Conservation (phyloP, 371 early-diverging fungal species). For the Sanchytrium tribonematis region DNA sequence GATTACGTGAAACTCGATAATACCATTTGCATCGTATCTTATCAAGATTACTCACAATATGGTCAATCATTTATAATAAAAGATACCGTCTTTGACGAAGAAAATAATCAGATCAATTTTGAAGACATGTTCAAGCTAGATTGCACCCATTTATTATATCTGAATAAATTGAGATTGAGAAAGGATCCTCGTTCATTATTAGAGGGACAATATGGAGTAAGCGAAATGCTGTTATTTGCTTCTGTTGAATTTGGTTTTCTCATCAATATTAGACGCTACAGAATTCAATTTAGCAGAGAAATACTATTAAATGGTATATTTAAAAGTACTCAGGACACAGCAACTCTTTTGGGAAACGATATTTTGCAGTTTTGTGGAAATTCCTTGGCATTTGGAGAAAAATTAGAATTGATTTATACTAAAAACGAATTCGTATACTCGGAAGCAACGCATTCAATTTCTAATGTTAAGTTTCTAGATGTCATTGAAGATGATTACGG, state of each 20-base stretch:
- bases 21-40: background rate
- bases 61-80: background rate
- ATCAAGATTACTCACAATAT: background rate
- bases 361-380: background rate
- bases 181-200: background rate
- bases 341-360: background rate
- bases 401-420: background rate
- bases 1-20: too few relatives aligned
- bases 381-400: background rate
- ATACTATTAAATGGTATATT: background rate
- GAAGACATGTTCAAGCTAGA: background rate
- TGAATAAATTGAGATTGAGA: background rate
- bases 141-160: background rate
- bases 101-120: background rate
- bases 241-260: background rate
- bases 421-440: background rate
- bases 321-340: background rate
- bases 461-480: background rate
- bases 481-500: background rate
- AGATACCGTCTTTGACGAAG: background rate
- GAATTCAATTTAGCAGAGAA: background rate
- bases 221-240: background rate
- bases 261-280: background rate
- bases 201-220: background rate
- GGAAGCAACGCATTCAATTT: background rate